Evolutionary conservation across 176 grass and related monocot genomes (phyloP).

Genomic region (Alloteropsis semialata): DNA sequence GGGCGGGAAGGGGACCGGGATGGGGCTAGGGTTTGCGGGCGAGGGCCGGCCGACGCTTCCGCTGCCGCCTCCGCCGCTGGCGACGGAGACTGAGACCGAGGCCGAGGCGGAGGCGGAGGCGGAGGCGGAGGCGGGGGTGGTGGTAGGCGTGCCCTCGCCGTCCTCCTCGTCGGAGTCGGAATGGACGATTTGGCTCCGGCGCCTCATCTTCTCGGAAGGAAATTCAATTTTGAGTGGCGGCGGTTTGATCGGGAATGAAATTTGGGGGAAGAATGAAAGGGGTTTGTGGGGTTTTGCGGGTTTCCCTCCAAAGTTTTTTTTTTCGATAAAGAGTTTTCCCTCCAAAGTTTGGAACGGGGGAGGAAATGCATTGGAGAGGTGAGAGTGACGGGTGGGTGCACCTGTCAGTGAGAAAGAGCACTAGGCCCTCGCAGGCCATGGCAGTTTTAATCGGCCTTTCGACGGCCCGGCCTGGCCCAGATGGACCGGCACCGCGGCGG

Average conservation of each 20-base stretch:
- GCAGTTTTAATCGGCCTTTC: no score
- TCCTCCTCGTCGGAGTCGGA: constrained; percentile 66
- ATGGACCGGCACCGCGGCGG: no score
- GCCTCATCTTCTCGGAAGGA: constrained; percentile 28
- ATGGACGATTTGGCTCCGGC: constrained; percentile 43
- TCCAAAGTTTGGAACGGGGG: constrained; percentile 1
- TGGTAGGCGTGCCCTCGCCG: background rate
- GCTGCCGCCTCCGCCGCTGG: constrained; percentile 4
- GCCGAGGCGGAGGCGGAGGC: background rate
- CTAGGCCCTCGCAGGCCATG: no score
- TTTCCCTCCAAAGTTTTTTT: constrained; percentile 39
- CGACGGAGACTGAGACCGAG: background rate
- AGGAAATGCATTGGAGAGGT: background rate
- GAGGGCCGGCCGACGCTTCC: background rate
- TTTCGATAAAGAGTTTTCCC: no score
- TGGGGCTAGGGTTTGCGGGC: constrained; percentile 15
- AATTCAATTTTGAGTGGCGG: background rate
- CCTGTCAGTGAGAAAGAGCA: background rate
- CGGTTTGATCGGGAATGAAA: background rate
- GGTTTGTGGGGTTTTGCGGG: constrained; percentile 21
- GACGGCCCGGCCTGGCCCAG: no score
- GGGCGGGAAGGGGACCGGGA: background rate
- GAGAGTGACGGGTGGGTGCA: background rate
- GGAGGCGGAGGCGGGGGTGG: background rate
- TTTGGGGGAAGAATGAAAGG: background rate